Base-by-base conservation (phyloP, 2,329 filamentous ascomycete genomes). In the Truncatella angustata region DNA sequence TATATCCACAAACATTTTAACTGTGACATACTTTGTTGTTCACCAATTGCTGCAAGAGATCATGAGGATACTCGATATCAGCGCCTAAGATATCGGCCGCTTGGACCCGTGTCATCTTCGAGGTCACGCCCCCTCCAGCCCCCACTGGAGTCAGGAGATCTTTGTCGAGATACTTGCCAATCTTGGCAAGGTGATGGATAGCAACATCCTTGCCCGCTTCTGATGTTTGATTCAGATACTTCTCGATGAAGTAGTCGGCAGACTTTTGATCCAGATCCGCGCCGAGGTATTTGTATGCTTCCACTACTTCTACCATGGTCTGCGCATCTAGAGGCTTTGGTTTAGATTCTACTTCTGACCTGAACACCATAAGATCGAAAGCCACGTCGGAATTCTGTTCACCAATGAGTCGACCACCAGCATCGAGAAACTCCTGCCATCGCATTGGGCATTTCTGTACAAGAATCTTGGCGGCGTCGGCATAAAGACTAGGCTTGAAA, bases 391-490 rank as follows among this genome's bases (percentile, higher is more conserved):
- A 59, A 37, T 63, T 59, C 18, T 50, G 57, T 21, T 60, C 57
- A n/a, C 61, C 37, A 5, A 51, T 48, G 23, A 62, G 67, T 14
- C 60, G 54, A 20, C 63, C 51, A 4, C 58, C 64, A 1, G 65
- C 61, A 14, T 63, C 57, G 10, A 64, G 55, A 49, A 62, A 65
- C 2, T 53, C 39, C 37, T 61, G 53, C 6, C 62, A 58, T 9
- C 62, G 57, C 11, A 30, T 46, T 36, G 65, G 64, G 24, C 58
- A 59, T 21, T 63, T 32, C 23, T 47, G 36, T 6, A 64, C 55
- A 4, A 68, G 48, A 21, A 62, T 54, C 21, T 59, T 58, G 28
- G 64, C 64, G 6, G 63, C 63, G 63, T 65, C 66, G 23, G 59
- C 60, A 34, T 64, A 63, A 39, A 50, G 55, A 1, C 21, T 23